Percentiles rank a stretch among this genome's conserved stretches.
Evolutionary conservation across 352 stramenopile genomes (phyloP).

Genomic region (Pythium catenulatum): DNA sequence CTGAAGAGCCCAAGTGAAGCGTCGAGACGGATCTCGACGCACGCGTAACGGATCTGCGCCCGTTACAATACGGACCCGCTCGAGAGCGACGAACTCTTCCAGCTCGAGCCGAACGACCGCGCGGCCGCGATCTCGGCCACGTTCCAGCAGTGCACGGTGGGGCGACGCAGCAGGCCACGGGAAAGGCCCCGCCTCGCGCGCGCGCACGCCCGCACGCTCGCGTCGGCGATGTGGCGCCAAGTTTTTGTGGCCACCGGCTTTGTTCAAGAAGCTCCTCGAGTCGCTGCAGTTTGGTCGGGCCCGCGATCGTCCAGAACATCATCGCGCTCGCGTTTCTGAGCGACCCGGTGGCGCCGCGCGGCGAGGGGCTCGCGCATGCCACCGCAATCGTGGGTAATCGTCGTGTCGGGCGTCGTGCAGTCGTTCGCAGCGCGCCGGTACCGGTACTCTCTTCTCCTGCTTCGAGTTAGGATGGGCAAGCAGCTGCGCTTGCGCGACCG

Average conservation of each 20-base stretch:
- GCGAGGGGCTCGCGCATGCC: conserved; percentile 79
- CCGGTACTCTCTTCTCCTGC: conserved; percentile 93
- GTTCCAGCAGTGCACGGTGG: conserved; percentile 84
- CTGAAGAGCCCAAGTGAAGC: neutral
- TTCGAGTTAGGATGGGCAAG: conserved; percentile 88
- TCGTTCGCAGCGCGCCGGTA: conserved; percentile 88
- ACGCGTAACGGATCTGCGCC: neutral
- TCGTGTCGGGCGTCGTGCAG: conserved; percentile 84
- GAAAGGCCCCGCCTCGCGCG: conserved; percentile 36
- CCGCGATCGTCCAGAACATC: conserved; percentile 92
- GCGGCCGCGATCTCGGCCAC: conserved; percentile 64
- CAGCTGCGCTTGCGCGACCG: conserved; percentile 85
- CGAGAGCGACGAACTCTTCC: conserved; percentile 90
- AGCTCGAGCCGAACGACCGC: conserved; percentile 88
- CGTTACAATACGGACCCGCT: conserved; percentile 71
- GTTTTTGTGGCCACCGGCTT: conserved; percentile 70
- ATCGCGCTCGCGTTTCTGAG: conserved; percentile 89
- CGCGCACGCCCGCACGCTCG: conserved; percentile 23
- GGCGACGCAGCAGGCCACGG: conserved; percentile 58
- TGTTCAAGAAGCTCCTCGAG: conserved; percentile 90
- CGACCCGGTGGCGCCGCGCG: conserved; percentile 77
- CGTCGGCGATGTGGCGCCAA: conserved; percentile 77
- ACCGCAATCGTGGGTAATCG: conserved; percentile 87
- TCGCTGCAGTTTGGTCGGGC: conserved; percentile 91
- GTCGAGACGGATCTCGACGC: neutral